Evolutionary conservation across 176 grass and related monocot species (phyloP), one percentile per base, ranked within the genome.

Genomic region (Stipa capillata): DNA sequence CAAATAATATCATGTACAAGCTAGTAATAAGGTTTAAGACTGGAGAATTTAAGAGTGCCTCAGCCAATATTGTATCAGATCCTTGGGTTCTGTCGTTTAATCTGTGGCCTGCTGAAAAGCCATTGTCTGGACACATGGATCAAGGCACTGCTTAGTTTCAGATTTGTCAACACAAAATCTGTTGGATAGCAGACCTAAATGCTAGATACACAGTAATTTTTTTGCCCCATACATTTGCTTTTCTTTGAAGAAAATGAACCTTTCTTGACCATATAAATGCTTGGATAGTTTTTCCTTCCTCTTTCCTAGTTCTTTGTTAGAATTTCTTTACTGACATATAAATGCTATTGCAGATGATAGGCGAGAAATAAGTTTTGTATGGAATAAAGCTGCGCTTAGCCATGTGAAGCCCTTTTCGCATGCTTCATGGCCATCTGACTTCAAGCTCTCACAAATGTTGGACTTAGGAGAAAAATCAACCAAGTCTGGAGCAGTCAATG

Each of bases 291-390:
- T 54, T 45, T 56, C 21, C 25, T 68, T 27, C 21, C 16, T 36
- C 12, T 35, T 61, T 39, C 16, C 56, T 23, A 60, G 33, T 11
- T 32, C 8, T 49, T 47, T 32, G 12, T 71, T 31, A 17, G n/a
- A 2, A 8, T 18, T 43, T 47, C 27, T 18, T 50, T 50, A 33
- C 45, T 51, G 51, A 51, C 29, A 54, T 73, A 54, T 35, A 53
- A 54, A 52, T 53, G 32, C 11, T 72, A 49, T 35, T 86, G 72
- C 82, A 89, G 86, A 92, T 89, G 79, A 92, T 43, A 76, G 69
- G 47, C 76, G 53, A 53, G 62, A 82, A 32, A 85, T 88, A 81
- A 92, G 79, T 85, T 89, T 83, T 60, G 58, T 83, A 41, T 92
- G 79, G 86, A 83, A 86, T 68, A 83, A 80, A 47, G 60, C 90